Evolutionary conservation across 331 rosid genomes (phyloP).

Genomic region (Quercus phellos): DNA sequence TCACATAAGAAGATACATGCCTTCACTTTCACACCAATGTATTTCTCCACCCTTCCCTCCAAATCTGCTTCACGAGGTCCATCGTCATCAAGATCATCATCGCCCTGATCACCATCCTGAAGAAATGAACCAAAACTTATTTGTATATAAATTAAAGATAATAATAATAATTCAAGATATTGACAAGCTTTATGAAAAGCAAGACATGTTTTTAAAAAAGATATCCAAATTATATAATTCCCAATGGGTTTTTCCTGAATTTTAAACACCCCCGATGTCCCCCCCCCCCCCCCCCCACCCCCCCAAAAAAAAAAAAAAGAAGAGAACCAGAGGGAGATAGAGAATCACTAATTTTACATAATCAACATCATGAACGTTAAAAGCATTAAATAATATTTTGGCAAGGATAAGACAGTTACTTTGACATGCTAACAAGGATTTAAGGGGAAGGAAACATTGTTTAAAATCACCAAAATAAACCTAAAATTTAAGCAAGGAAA

Average conservation of each 20-base stretch:
- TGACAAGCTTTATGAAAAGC: neutral
- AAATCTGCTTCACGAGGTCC: slow-evolving; percentile 72
- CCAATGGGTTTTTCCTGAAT: too few relatives aligned
- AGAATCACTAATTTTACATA: neutral
- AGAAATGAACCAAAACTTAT: slow-evolving; percentile 11
- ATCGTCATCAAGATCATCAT: slow-evolving; percentile 80
- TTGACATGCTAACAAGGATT: neutral
- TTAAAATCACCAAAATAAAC: neutral
- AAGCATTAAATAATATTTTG: neutral
- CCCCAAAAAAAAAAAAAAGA: neutral
- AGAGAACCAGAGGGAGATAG: neutral
- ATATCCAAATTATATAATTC: neutral
- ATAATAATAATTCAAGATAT: neutral
- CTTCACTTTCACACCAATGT: slow-evolving; percentile 97
- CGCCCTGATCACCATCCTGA: slow-evolving; percentile 82
- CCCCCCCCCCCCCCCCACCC: too few relatives aligned
- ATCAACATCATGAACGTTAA: neutral
- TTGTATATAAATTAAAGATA: too few relatives aligned
- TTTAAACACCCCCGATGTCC: neutral
- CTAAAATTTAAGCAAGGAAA: neutral
- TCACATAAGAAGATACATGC: slow-evolving; percentile 32
- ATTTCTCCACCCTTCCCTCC: slow-evolving; percentile 89
- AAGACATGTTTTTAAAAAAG: neutral
- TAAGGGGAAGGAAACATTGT: neutral
- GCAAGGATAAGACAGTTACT: neutral